Evolutionary conservation across 306 rosid genomes (phyloP), one percentile per base, ranked within the genome.

Genomic region (Quercus bicolor): DNA sequence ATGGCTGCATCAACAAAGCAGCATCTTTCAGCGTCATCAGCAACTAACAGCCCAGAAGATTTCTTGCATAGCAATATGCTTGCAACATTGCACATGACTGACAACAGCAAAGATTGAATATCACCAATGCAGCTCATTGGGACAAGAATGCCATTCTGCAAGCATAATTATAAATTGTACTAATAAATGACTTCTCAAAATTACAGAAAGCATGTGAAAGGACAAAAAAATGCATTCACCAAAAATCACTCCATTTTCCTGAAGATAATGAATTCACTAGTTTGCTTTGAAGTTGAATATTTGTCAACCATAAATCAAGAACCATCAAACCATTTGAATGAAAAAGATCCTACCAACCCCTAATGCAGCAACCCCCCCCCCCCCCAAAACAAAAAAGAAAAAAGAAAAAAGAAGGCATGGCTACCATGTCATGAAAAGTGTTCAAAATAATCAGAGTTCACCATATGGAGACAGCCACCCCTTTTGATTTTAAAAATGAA

Each of bases 1-100:
- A 89, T 86, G 77, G 95, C 91, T 70, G 97, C 94, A 81, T 88
- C 94, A 68, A 92, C 88, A 75, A 94, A 92, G 87, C 95, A 94
- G 88, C 85, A 78, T 80, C 86, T 88, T 84, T 91, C 95, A 73
- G 78, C 85, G 84, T 88, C 89, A 80, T 87, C 97, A 65, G 87
- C 86, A 77, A 53, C 62, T 79, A 51, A 85, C 56, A 70, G 76
- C 66, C 81, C 90, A 18, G 90, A 81, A 84, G 92, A 77, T 75
- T 86, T 91, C 90, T 86, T 84, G 80, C 80, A 79, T 69, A 82
- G 80, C 71, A 88, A 86, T 79, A 78, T 72, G 81, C 79, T 91
- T 5, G 88, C 92, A 76, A 90, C 79, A 73, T 92, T 87, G 84
- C 95, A 84, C 91, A 92, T 91, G 82, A 90, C 87, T 69, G 95